phyloP scores from a whole-genome alignment of 805 yeast species.

The Wickerhamomyces subpelliculosus region DNA sequence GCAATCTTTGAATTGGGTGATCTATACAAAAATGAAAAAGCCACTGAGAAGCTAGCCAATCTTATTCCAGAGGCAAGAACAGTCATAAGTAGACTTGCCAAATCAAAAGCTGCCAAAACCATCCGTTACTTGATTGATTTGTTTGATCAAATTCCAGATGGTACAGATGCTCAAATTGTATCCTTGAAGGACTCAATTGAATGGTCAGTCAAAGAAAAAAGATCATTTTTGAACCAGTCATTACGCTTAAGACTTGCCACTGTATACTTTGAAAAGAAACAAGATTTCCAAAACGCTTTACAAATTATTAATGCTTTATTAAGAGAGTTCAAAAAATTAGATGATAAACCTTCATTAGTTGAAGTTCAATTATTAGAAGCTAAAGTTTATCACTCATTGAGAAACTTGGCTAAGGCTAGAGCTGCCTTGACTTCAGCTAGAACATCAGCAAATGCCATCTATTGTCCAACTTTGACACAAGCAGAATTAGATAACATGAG shows the following conservation, averaged over 20 bases:
- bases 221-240: constrained; percentile 84
- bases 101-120: constrained; percentile 91
- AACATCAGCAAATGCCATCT: constrained; percentile 95
- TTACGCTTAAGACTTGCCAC: constrained; percentile 79
- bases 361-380: constrained; percentile 93
- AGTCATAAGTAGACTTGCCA: constrained; percentile 76
- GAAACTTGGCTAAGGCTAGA: constrained; percentile 84
- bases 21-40: constrained; percentile 46
- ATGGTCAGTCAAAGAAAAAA: constrained; percentile 80
- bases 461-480: constrained; percentile 88
- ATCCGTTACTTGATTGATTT: constrained; percentile 75
- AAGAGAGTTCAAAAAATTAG: constrained; percentile 84
- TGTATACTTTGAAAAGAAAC: constrained; percentile 58
- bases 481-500: constrained; percentile 94
- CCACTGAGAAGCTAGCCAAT: constrained; percentile 44
- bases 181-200: constrained; percentile 75
- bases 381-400: constrained; percentile 81
- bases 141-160: constrained; percentile 55
- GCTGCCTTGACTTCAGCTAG: constrained; percentile 93
- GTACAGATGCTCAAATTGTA: constrained; percentile 62
- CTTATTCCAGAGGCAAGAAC: constrained; percentile 64
- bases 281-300: constrained; percentile 60
- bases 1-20: constrained; percentile 66
- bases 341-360: constrained; percentile 90
- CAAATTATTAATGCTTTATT: constrained; percentile 64